A percentile compares a stretch with the other conserved stretches of the same genome.
phyloP scores from a whole-genome alignment of 2,329 filamentous ascomycete species.

The Malbranchea zuffiana region DNA sequence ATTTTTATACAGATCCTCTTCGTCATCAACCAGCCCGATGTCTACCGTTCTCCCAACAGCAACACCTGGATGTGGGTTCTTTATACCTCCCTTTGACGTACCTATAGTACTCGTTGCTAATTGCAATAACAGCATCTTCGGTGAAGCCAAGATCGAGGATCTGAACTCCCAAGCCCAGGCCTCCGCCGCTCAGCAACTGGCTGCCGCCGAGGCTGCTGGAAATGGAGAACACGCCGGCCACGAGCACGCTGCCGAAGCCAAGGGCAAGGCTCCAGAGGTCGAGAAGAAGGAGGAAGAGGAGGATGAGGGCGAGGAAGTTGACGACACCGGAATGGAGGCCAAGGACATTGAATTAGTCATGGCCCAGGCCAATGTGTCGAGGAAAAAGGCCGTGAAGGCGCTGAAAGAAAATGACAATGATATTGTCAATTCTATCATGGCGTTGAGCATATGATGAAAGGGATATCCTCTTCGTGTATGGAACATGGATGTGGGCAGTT shows the following conservation, averaged over 20 bases:
- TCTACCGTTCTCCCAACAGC: conserved; percentile 98
- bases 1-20: conserved; percentile 68
- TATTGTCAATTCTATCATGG: conserved; percentile 99
- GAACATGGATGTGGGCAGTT: not conserved
- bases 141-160: conserved; percentile 99
- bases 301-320: conserved; percentile 90
- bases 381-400: conserved; percentile 98
- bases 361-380: conserved; percentile 90
- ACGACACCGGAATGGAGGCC: conserved; percentile 86
- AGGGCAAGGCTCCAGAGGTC: conserved; percentile 56
- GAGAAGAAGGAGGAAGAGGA: conserved; percentile 64
- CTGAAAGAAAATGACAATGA: conserved; percentile 96
- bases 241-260: conserved; percentile 42
- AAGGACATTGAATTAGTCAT: conserved; percentile 99
- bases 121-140: conserved; percentile 65
- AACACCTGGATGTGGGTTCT: conserved; percentile 95
- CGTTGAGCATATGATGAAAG: conserved; percentile 60
- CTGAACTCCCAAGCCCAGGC: conserved; percentile 97
- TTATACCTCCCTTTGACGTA: conserved; percentile 8
- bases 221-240: conserved; percentile 50
- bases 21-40: conserved; percentile 98
- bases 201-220: conserved; percentile 58
- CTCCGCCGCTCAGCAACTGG: conserved; percentile 89
- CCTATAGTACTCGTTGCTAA: conserved; percentile 13
- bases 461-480: not conserved